Percentiles rank a stretch among this genome's conserved stretches.
These are phyloP conservation scores for Anacardium occidentale DNA, from an alignment of 345 rosid species.

Conservation along the genomic window DNA sequence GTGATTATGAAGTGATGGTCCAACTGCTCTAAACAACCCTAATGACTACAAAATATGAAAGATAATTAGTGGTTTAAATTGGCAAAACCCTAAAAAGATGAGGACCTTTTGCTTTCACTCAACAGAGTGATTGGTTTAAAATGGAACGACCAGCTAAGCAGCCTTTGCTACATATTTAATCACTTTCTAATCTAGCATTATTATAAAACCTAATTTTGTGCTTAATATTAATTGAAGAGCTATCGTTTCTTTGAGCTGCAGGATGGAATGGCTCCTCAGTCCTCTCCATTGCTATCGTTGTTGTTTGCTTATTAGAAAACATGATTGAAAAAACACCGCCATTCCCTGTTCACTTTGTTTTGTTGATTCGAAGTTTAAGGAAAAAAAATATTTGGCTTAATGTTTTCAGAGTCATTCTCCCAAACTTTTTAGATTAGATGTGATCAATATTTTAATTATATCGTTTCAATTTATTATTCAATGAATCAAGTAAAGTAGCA, in stretches of 20 bases:
- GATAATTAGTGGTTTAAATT: slow-evolving; percentile 1
- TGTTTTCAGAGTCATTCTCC: not conserved
- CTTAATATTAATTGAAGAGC: not conserved
- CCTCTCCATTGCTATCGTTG: not conserved
- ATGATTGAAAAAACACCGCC: not conserved
- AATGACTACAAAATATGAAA: slow-evolving; percentile 12
- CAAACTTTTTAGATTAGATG: no score
- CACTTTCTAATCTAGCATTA: slow-evolving; percentile 16
- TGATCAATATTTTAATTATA: no score
- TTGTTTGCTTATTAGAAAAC: not conserved
- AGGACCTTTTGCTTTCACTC: slow-evolving; percentile 32
- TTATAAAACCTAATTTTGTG: not conserved
- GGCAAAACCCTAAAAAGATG: slow-evolving; percentile 40
- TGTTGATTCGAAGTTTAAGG: not conserved
- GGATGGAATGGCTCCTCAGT: no score
- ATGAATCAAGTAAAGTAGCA: no score
- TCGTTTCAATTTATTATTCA: no score
- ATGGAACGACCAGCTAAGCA: slow-evolving; percentile 49
- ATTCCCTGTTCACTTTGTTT: not conserved
- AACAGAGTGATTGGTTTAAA: slow-evolving; percentile 44
- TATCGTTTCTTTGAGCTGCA: not conserved
- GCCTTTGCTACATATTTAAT: not conserved
- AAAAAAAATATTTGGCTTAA: no score
- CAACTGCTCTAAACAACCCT: slow-evolving; percentile 39
- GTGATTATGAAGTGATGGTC: slow-evolving; percentile 37